Evolutionary conservation across 2,329 filamentous ascomycete genomes (phyloP).

Genomic region (Claviceps africana): DNA sequence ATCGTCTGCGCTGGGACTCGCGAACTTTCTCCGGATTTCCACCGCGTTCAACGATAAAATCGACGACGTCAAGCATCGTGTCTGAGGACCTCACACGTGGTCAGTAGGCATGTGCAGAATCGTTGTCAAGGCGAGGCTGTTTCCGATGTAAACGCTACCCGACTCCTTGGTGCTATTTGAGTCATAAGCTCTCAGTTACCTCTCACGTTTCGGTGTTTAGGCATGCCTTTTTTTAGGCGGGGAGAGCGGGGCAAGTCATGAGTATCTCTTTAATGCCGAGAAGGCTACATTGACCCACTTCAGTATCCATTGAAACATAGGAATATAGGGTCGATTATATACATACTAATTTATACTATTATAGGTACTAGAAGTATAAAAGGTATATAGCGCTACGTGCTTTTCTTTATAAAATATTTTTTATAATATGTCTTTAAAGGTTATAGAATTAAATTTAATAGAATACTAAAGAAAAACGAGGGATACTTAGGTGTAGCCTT

Average conservation of each 20-base stretch:
- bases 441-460: too few species aligned
- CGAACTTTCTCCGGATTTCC: constrained; percentile 85
- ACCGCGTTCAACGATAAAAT: constrained; percentile 75
- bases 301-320: too few species aligned
- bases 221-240: neutral
- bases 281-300: too few species aligned
- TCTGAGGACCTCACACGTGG: neutral
- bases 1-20: constrained; percentile 74
- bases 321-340: too few species aligned
- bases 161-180: neutral
- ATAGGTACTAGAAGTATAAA: too few species aligned
- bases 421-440: too few species aligned
- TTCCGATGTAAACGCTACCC: neutral
- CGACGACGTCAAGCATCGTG: constrained; percentile 60
- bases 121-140: neutral
- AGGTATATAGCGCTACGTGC: too few species aligned
- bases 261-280: too few species aligned
- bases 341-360: too few species aligned
- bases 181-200: neutral
- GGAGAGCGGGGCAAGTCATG: neutral
- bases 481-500: too few species aligned
- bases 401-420: too few species aligned
- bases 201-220: neutral
- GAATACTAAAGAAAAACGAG: too few species aligned
- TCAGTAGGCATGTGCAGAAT: neutral